Conservation (phyloP, 768 basidiomycete species). For the Coprinopsis cinerea region DNA sequence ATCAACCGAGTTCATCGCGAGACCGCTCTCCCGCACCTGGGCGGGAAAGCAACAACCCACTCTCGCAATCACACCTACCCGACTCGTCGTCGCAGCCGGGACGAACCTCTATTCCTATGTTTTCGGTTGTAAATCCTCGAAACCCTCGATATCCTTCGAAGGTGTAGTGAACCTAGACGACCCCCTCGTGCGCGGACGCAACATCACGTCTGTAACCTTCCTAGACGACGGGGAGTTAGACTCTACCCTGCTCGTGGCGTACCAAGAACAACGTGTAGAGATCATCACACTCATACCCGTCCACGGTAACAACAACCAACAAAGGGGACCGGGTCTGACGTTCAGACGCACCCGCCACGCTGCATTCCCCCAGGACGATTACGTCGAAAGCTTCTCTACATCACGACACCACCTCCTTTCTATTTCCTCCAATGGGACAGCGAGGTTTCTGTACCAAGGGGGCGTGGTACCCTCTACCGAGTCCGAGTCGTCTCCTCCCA, state of each 20-base stretch:
- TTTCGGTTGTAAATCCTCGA: constrained; percentile 35
- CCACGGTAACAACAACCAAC: constrained; percentile 11
- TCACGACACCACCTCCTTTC: constrained; percentile 42
- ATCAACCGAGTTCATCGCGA: constrained; percentile 46
- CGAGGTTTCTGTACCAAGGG: constrained; percentile 15
- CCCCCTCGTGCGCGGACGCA: constrained; percentile 27
- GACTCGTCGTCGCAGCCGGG: constrained; percentile 60
- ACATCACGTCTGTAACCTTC: constrained; percentile 53
- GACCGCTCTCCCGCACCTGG: constrained; percentile 62
- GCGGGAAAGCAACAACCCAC: constrained; percentile 46
- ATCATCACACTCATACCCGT: constrained; percentile 28
- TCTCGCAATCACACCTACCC: constrained; percentile 47
- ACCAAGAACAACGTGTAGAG: constrained; percentile 54
- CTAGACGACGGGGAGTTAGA: constrained; percentile 39
- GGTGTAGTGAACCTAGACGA: constrained; percentile 35
- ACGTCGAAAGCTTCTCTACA: constrained; percentile 53
- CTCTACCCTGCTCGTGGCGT: constrained; percentile 47
- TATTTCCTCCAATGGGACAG: constrained; percentile 51
- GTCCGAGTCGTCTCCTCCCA: constrained; percentile 9
- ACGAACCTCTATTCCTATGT: constrained; percentile 49
- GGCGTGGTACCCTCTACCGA: constrained; percentile 4
- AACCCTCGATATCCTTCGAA: constrained; percentile 44
- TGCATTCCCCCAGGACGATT: constrained; percentile 35
- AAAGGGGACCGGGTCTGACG: constrained; percentile 17
- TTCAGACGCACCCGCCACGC: constrained; percentile 18